A percentile compares a stretch with the other conserved stretches of the same genome.
phyloP scores from a whole-genome alignment of 2,329 filamentous ascomycete species.

The Diaporthe australafricana region DNA sequence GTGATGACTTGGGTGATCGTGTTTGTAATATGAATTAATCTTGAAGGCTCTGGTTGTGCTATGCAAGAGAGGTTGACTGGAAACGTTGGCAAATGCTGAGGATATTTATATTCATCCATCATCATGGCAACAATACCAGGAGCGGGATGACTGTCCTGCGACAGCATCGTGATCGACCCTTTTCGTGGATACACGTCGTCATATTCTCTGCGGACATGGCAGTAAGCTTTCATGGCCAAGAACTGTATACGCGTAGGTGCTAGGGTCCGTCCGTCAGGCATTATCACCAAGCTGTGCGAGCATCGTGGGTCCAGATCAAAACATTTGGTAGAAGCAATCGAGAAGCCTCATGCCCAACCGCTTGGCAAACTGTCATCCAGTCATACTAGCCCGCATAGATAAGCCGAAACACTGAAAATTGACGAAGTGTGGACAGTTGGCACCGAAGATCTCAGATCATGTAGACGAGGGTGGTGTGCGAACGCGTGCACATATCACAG shows the following conservation, averaged over 20 bases:
- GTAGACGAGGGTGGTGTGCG: not conserved
- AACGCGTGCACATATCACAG: not conserved
- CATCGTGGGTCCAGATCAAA: not conserved
- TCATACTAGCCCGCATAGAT: not conserved
- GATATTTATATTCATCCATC: not conserved
- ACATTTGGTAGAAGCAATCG: not conserved
- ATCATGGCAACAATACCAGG: not conserved
- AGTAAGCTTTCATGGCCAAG: not conserved
- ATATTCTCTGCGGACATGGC: not conserved
- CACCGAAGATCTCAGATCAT: too few relatives aligned
- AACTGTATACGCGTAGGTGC: not conserved
- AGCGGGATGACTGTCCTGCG: not conserved
- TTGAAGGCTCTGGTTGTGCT: too few relatives aligned
- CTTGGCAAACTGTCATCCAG: conserved; percentile 8
- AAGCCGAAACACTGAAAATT: not conserved
- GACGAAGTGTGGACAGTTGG: not conserved
- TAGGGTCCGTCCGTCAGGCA: too few relatives aligned
- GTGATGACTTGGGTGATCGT: too few relatives aligned
- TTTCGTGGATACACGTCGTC: not conserved
- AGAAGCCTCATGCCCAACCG: not conserved
- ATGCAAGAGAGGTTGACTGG: too few relatives aligned
- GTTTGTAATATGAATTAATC: too few relatives aligned
- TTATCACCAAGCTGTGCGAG: not conserved
- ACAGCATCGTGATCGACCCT: not conserved
- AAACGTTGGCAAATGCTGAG: not conserved